Evolutionary conservation across 208 protist genomes (phyloP), one percentile per base, ranked within the genome.

Genomic region (Acanthamoeba triangularis): DNA sequence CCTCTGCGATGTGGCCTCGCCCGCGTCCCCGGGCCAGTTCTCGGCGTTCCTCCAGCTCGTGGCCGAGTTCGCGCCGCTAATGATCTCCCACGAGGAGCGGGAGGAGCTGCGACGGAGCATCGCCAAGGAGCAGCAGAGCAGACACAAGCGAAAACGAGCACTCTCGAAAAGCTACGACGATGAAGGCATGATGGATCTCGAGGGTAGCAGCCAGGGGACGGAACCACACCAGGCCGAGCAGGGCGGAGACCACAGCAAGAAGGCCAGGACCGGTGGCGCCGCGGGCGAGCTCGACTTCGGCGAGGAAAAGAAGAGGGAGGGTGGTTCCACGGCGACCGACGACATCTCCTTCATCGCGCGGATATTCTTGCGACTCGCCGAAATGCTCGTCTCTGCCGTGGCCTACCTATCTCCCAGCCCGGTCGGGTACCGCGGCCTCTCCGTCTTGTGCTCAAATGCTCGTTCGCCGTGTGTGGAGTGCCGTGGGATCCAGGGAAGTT

Each of bases 271-370:
- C 25, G n/a, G n/a, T 3, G 69, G 4, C 69, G 33, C 0, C 41
- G 72, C 35, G 18, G 33, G 18, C 44, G 74, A 13, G n/a, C 30
- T 37, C n/a, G 33, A n/a, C 4, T 18, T 35, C 8, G 65, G 25
- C 10, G 65, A 74, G 33, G 33, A 74, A 3, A 3, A 52, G 44
- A 25, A 1, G 74, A 37, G 18, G 59, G 25, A n/a, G 11, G 13
- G 54, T 25, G 20, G 54, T 7, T 59, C 18, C 25, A 37, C 20
- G 25, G 10, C 72, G 18, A 52, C 14, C 74, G 74, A 84, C 23
- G 74, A 52, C 44, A 84, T 84, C 35, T 84, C 74, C 41, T 84
- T 84, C 74, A 84, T 84, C 74, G 74, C 74, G 33, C 74, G 74
- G 14, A 84, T 35, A 13, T 84, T 44, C 44, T 37, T 84, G 74